Evolutionary conservation across 345 rosid species (phyloP).

Genomic region (Rhodomyrtus tomentosa): DNA sequence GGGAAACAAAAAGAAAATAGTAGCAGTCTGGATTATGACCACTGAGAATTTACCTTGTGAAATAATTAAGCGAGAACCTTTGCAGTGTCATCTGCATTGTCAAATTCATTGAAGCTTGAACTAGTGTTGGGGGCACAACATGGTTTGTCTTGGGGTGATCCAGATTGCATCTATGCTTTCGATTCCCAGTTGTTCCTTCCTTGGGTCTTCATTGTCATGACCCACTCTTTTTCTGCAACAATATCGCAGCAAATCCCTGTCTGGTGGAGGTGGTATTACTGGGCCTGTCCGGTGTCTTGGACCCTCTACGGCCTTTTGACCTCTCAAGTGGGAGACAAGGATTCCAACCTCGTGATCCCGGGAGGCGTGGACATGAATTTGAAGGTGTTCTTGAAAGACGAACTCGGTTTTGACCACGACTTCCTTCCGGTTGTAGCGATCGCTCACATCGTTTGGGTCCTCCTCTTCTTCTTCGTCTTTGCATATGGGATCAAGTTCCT

Average conservation of each 20-base stretch:
- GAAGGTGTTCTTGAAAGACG: slow-evolving; percentile 31
- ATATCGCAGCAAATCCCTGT: slow-evolving; percentile 46
- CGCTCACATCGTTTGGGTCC: slow-evolving; percentile 27
- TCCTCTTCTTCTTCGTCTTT: slow-evolving; percentile 12
- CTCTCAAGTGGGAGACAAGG: slow-evolving; percentile 56
- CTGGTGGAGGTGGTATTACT: slow-evolving; percentile 98
- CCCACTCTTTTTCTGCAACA: neutral
- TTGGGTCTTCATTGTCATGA: neutral
- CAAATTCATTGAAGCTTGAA: neutral
- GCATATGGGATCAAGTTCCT: slow-evolving; percentile 15
- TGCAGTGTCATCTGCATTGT: neutral
- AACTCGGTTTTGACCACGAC: slow-evolving; percentile 34
- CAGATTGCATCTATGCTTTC: neutral
- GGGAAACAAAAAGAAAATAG: neutral
- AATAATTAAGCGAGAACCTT: neutral
- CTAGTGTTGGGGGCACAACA: neutral
- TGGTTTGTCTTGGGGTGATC: neutral
- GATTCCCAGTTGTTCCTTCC: neutral
- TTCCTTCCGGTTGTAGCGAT: slow-evolving; percentile 56
- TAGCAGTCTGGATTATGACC: neutral
- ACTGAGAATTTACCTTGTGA: neutral
- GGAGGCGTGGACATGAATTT: slow-evolving; percentile 17
- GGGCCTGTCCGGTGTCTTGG: slow-evolving; percentile 74
- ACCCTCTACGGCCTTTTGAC: slow-evolving; percentile 68
- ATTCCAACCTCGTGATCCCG: slow-evolving; percentile 16